Conservation (phyloP, 2,329 filamentous ascomycete genomes). For the Nothophaeocryptopus gaeumannii region DNA sequence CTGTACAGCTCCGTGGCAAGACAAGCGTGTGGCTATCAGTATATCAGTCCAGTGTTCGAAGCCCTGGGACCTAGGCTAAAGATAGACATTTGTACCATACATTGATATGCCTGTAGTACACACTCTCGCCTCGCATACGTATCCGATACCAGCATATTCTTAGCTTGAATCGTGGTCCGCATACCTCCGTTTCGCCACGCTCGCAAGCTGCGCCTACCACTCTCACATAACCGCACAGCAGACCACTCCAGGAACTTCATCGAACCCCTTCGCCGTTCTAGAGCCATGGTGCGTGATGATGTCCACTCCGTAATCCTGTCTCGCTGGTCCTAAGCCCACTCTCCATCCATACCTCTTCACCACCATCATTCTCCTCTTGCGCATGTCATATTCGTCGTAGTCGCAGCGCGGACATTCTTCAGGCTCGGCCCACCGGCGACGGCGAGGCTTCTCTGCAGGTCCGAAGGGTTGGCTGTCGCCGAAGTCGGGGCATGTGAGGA, state of each 20-base stretch:
- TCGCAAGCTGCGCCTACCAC: too few species aligned
- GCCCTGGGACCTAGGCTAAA: too few species aligned
- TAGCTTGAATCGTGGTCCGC: too few species aligned
- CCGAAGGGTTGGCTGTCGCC: conserved; percentile 24
- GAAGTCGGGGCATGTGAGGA: conserved; percentile 43
- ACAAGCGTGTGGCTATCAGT: too few species aligned
- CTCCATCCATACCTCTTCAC: conserved; percentile 28
- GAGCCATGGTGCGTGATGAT: conserved; percentile 13
- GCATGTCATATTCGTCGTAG: conserved; percentile 26
- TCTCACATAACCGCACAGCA: conserved; percentile 20
- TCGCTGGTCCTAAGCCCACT: conserved; percentile 26
- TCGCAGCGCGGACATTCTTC: conserved; percentile 31
- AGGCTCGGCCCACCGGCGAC: conserved; percentile 20
- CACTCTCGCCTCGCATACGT: too few species aligned
- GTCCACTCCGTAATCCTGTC: conserved; percentile 24
- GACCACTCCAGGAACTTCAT: not conserved
- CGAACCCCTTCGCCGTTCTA: conserved; percentile 7
- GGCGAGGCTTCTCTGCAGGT: conserved; percentile 24
- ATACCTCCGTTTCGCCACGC: too few species aligned
- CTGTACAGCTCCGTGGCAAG: too few species aligned
- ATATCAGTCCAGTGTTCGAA: too few species aligned
- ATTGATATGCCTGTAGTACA: too few species aligned
- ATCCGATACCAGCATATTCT: too few species aligned
- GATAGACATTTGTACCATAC: too few species aligned
- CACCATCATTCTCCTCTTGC: conserved; percentile 24